Base-by-base conservation (phyloP, 1,284 basidiomycete genomes). In the Ganoderma leucocontextum region DNA sequence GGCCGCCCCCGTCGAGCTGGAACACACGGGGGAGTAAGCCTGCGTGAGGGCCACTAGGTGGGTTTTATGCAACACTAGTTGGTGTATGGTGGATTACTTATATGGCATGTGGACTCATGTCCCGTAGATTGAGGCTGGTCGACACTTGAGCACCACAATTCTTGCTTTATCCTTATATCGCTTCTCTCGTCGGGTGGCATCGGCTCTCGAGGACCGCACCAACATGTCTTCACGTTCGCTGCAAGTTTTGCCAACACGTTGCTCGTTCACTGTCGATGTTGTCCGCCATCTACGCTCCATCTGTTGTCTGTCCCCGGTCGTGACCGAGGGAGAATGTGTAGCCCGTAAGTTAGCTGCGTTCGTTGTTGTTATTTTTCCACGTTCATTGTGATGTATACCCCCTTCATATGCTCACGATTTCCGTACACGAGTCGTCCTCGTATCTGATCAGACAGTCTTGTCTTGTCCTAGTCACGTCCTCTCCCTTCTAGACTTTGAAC, bases 1-100 rank as follows among this genome's bases (percentile, higher is more conserved):
- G 82, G 12, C 79, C 83, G 8, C 88, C 88, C 10, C 89, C 89
- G 15, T 90, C 89, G 35, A 90, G 89, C 71, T 91, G 89, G 89
- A 89, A 84, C 73, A 15, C 70, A 59, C 66, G 72, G 55, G 64
- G 63, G n/a, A 67, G 62, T 29, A 62, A 69, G 39, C 75, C 72
- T 38, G 49, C 66, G 42, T 75, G 70, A 73, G 64, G 53, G 41
- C 4, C 39, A 10, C 33, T 38, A 22, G 36, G 57, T 59, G 57
- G 19, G 57, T 36, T 59, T 12, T 13, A 38, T 22, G 22, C 9
- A 36, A 25, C 13, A 12, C 6, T 17, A 17, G 22, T 33, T 35
- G 52, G 29, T 13, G 29, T 29, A 55, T 55, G 52, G 52, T 29
- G 13, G 33, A 5, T 55, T 9, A 17, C 52, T 55, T 29, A 55